phyloP scores from a whole-genome alignment of 2,329 filamentous ascomycete species.

The Pestalotiopsis sp. region DNA sequence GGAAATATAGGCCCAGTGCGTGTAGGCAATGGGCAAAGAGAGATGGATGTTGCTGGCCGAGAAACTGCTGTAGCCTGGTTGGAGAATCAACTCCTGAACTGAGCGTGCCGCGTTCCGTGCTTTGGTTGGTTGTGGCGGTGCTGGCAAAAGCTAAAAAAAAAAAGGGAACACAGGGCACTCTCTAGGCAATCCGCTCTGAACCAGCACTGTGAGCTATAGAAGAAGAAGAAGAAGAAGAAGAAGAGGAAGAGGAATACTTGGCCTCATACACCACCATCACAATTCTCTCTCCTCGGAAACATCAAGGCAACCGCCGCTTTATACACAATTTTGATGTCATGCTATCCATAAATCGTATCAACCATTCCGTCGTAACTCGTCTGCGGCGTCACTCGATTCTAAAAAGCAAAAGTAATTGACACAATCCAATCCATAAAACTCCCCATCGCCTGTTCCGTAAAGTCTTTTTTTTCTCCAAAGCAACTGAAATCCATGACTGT shows the following conservation, averaged over 20 bases:
- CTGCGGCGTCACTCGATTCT: background rate
- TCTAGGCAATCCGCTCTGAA: background rate
- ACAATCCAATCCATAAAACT: background rate
- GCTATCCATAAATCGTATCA: background rate
- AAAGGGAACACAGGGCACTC: background rate
- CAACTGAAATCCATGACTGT: background rate
- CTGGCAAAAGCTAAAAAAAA: background rate
- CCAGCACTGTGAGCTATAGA: background rate
- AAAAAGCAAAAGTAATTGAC: background rate
- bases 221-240: too few species aligned
- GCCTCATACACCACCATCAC: background rate
- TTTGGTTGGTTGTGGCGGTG: background rate
- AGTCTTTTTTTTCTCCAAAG: background rate
- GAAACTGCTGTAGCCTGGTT: background rate
- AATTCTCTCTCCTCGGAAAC: background rate
- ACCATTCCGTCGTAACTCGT: background rate
- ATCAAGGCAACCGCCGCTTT: background rate
- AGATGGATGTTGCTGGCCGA: background rate
- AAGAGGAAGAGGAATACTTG: background rate
- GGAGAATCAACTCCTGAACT: background rate
- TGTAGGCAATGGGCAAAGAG: background rate
- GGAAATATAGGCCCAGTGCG: background rate
- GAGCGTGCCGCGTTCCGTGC: background rate
- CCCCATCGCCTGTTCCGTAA: background rate
- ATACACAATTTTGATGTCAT: background rate